phyloP scores from a whole-genome alignment of 768 basidiomycete genomes.

The Tephrocybe sp. region DNA sequence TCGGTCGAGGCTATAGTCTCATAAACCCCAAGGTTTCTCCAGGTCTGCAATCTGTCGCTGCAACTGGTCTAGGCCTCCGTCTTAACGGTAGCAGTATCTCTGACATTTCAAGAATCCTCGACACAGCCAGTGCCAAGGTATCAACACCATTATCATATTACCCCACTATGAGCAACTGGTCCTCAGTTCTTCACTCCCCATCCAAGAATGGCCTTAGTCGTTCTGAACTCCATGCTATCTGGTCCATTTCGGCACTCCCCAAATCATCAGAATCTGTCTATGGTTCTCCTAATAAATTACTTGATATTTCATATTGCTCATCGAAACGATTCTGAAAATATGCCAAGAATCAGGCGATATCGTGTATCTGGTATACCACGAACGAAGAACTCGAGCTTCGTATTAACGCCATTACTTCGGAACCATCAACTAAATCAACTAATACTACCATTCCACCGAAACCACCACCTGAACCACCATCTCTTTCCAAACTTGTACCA shows the following conservation, averaged over 20 bases:
- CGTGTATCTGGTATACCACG: constrained; percentile 7
- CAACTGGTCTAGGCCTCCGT: constrained; percentile 28
- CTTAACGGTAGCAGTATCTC: constrained; percentile 13
- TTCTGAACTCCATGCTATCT: constrained; percentile 14
- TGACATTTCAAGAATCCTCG: constrained; percentile 7
- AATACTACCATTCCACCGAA: constrained; percentile 12
- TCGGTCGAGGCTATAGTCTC: constrained; percentile 25
- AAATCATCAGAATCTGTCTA: constrained; percentile 9
- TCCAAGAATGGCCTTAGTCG: constrained; percentile 10
- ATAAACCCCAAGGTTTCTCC: constrained; percentile 9
- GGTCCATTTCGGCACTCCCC: constrained; percentile 5
- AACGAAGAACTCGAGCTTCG: constrained; percentile 1
- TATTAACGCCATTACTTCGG: neutral
- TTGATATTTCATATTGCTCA: constrained; percentile 14
- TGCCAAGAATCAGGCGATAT: constrained; percentile 14
- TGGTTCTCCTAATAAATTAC: constrained; percentile 13
- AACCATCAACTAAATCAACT: constrained; percentile 14
- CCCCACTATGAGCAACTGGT: neutral
- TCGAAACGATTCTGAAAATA: constrained; percentile 19
- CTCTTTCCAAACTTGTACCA: neutral
- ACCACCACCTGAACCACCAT: constrained; percentile 1
- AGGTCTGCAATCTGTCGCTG: constrained; percentile 13
- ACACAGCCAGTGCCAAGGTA: neutral
- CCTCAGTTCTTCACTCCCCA: constrained; percentile 5
- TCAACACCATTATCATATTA: neutral